phyloP scores from a whole-genome alignment of 495 filamentous ascomycete species.

The Aspergillus heteromorphus region DNA sequence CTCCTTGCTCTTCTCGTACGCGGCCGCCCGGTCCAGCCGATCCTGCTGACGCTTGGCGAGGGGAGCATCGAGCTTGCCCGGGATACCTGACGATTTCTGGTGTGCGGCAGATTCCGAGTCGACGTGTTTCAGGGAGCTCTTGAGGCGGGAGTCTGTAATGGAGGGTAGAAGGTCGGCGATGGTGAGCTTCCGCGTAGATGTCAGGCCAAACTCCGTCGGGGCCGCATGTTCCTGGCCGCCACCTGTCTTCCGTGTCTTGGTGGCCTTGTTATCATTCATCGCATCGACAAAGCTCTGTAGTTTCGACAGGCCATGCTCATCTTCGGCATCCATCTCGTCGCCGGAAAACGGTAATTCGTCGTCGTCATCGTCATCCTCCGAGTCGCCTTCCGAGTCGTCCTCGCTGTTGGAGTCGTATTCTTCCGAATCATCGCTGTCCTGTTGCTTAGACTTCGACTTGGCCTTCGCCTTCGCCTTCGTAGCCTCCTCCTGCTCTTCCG shows the following conservation, averaged over 20 bases:
- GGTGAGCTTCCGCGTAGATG: constrained; percentile 66
- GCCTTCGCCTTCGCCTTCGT: too few relatives aligned
- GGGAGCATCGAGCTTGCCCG: constrained; percentile 76
- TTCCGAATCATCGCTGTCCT: constrained; percentile 26
- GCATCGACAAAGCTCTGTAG: constrained; percentile 67
- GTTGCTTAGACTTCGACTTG: constrained; percentile 27
- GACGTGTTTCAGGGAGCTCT: constrained; percentile 71
- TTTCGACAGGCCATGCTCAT: constrained; percentile 55
- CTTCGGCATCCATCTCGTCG: constrained; percentile 51
- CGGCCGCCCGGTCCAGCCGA: constrained; percentile 73
- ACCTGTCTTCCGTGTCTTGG: constrained; percentile 24
- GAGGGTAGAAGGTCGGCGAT: constrained; percentile 70
- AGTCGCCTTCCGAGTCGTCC: constrained; percentile 43
- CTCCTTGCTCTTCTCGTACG: constrained; percentile 87
- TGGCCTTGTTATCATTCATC: constrained; percentile 43
- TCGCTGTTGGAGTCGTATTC: constrained; percentile 30
- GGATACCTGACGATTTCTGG: constrained; percentile 47
- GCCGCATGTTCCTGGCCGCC: constrained; percentile 44
- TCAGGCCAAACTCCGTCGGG: constrained; percentile 54
- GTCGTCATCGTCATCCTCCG: constrained; percentile 46
- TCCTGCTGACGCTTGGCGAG: constrained; percentile 88
- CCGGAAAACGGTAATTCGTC: constrained; percentile 46
- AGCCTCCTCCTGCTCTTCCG: constrained; percentile 39
- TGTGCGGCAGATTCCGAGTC: constrained; percentile 42
- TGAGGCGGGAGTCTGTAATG: constrained; percentile 68